Base-by-base conservation (phyloP, 345 rosid species). In the Acer negundo region DNA sequence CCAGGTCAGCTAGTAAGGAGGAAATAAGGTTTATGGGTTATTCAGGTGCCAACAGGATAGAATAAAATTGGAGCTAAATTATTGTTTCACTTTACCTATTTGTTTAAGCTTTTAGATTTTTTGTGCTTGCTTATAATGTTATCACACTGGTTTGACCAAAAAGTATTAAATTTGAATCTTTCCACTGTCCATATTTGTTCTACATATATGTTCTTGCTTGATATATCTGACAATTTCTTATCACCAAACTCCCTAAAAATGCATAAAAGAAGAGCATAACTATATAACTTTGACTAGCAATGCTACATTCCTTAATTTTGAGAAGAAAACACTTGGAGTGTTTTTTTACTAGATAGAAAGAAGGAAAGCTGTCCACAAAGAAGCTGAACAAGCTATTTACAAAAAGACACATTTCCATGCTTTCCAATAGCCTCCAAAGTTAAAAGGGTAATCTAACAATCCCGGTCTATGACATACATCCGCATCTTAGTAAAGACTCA, bases 361-460 rank as follows among this genome's bases (percentile, higher is more conserved):
- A n/a, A 56, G 62, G 23, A 56, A 56, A 56, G 62, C 3, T 56
- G 23, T 17, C 10, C 62, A 56, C 10, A 49, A 49, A 49, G 16
- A 49, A 56, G 62, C 2, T 16, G 22, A 56, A 56, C 62, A 17
- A 56, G 62, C 16, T 56, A 7, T 19, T 56, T 56, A 56, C 62
- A 56, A n/a, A 56, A 17, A 19, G 62, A 4, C 0, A 49, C 46
- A 9, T 31, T 31, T 71, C 10, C 19, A 10, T 71, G 47, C 74
- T 71, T 56, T 71, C 63, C 23, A 31, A 24, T 2, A 19, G 12
- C 47, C 24, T 71, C 23, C 17, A 31, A 55, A 53, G 63, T 71
- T 42, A 42, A 42, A 42, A 42, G 75, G 46, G 24, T 69, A 69
- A 69, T 70, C 17, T 28, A 55, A 55, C n/a, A 28, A 70, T 4